A percentile compares a stretch with the other conserved stretches of the same genome.
Evolutionary conservation across 73 alveolate species (phyloP).

Genomic region (Tetrahymena elliotti): DNA sequence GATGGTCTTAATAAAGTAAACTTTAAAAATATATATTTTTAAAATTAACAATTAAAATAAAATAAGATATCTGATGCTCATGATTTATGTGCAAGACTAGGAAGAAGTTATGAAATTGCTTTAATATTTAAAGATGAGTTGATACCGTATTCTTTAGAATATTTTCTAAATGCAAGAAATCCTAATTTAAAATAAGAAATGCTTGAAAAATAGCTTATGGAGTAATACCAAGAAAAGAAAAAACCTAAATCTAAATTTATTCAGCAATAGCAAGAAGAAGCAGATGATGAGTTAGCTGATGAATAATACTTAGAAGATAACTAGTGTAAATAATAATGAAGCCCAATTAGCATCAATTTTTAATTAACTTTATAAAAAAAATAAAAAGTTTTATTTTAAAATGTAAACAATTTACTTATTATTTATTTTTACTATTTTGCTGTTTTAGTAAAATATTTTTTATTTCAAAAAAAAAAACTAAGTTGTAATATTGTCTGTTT

Average conservation of each 20-base stretch:
- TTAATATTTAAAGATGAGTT: background rate
- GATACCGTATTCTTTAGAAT: background rate
- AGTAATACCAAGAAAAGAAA: background rate
- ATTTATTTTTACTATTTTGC: too few species aligned
- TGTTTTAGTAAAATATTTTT: too few species aligned
- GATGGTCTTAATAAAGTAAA: background rate
- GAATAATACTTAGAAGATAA: background rate
- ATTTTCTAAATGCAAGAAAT: background rate
- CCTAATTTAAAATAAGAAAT: background rate
- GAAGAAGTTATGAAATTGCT: background rate
- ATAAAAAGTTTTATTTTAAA: too few species aligned
- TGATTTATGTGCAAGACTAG: background rate
- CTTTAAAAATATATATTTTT: background rate
- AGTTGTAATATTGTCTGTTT: background rate
- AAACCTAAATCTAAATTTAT: background rate
- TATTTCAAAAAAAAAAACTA: too few species aligned
- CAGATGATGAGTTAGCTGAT: background rate
- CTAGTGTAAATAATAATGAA: background rate
- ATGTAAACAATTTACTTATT: background rate
- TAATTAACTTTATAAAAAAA: too few species aligned
- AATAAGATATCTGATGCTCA: background rate
- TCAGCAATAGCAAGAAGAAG: background rate
- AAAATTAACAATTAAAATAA: background rate
- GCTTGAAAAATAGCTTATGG: background rate
- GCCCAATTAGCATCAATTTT: background rate